phyloP scores from a whole-genome alignment of 2,329 filamentous ascomycete genomes.

The Ambrosiella xylebori region DNA sequence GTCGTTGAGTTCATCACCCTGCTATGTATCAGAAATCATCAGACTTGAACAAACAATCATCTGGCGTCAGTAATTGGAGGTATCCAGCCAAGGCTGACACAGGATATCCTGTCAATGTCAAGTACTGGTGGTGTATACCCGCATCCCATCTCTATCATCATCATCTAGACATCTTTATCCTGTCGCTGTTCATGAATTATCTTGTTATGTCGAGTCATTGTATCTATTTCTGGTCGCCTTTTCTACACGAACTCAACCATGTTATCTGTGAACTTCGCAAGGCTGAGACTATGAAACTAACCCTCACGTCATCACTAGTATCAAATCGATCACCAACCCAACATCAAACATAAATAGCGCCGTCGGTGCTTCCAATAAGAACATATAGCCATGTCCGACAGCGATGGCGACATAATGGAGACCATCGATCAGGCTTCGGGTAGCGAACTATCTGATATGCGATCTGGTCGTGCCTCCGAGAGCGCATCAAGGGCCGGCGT shows the following conservation, averaged over 20 bases:
- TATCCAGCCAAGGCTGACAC: too few species aligned
- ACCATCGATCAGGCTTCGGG: slow-evolving; percentile 36
- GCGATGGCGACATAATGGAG: slow-evolving; percentile 12
- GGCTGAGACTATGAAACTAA: slow-evolving; percentile 2
- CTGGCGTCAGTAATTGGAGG: too few species aligned
- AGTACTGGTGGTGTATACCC: too few species aligned
- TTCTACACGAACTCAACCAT: not conserved
- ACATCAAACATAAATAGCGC: not conserved
- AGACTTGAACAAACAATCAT: too few species aligned
- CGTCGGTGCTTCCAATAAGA: not conserved
- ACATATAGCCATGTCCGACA: slow-evolving; percentile 10
- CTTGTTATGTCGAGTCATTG: not conserved
- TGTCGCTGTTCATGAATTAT: not conserved
- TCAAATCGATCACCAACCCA: not conserved
- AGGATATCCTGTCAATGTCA: too few species aligned
- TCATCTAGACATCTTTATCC: not conserved
- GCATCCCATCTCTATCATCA: slow-evolving; percentile 2
- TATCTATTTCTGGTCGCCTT: slow-evolving; percentile 5
- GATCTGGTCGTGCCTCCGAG: slow-evolving; percentile 31
- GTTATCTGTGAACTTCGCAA: not conserved
- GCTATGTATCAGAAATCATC: too few species aligned
- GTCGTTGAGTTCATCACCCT: not conserved
- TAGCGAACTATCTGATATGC: slow-evolving; percentile 59
- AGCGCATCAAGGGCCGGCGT: slow-evolving; percentile 25
- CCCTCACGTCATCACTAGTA: slow-evolving; percentile 4